A percentile compares a stretch with the other conserved stretches of the same genome.
Evolutionary conservation across 2,329 filamentous ascomycete genomes (phyloP).

Genomic region (Epichloe sp.): DNA sequence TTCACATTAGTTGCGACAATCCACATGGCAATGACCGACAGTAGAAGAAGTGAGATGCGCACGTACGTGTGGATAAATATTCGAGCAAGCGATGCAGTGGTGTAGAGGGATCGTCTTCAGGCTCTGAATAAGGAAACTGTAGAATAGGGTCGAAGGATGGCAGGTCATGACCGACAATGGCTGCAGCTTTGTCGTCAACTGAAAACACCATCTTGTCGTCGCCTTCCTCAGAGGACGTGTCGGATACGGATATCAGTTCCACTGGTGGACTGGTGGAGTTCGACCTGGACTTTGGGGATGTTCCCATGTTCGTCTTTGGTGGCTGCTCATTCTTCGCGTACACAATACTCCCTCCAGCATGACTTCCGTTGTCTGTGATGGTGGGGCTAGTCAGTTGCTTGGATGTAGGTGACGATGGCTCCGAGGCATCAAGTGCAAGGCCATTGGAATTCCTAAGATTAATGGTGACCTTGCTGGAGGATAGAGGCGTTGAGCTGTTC

Average conservation of each 20-base stretch:
- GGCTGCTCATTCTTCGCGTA: background rate
- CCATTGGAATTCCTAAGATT: constrained; percentile 35
- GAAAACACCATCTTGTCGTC: constrained; percentile 19
- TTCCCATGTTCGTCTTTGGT: background rate
- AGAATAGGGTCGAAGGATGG: constrained; percentile 26
- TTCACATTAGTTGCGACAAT: background rate
- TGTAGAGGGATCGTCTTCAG: constrained; percentile 17
- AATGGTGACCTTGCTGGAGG: constrained; percentile 47
- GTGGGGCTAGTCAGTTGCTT: background rate
- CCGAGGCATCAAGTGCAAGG: constrained; percentile 6
- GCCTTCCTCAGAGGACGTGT: constrained; percentile 14
- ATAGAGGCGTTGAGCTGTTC: constrained; percentile 23
- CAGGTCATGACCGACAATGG: constrained; percentile 11
- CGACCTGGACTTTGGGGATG: constrained; percentile 15
- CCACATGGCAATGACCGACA: background rate
- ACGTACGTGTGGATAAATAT: constrained; percentile 22
- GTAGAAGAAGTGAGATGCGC: background rate
- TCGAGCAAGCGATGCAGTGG: constrained; percentile 23
- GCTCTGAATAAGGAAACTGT: constrained; percentile 33
- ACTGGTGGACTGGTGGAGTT: constrained; percentile 30
- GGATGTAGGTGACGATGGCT: background rate
- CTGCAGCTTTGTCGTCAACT: constrained; percentile 18
- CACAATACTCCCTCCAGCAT: background rate
- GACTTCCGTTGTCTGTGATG: background rate
- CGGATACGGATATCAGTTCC: constrained; percentile 26